Evolutionary conservation across 768 basidiomycete genomes (phyloP).

Genomic region (Xanthoconium purpureum): DNA sequence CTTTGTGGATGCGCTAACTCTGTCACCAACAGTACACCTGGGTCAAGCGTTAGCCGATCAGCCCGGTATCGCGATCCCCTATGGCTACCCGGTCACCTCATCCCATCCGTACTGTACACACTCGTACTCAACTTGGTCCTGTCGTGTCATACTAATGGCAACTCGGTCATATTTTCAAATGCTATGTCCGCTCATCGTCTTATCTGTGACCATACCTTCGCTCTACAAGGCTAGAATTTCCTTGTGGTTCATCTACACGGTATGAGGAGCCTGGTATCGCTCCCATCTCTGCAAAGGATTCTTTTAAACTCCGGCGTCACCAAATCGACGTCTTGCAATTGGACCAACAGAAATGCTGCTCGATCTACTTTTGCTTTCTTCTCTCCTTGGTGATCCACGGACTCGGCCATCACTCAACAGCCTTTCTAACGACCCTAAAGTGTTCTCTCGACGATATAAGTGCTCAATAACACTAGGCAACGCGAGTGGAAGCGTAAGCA

Average conservation of each 20-base stretch:
- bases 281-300: too few relatives aligned
- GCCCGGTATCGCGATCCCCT: too few relatives aligned
- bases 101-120: background rate
- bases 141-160: background rate
- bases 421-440: too few relatives aligned
- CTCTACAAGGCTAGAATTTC: too few relatives aligned
- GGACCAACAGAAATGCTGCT: slow-evolving; percentile 42
- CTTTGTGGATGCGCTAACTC: slow-evolving; percentile 2
- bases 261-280: too few relatives aligned
- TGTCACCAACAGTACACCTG: slow-evolving; percentile 66
- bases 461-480: slow-evolving; percentile 12
- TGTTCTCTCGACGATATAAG: background rate
- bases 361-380: background rate
- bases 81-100: background rate
- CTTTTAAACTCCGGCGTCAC: too few relatives aligned
- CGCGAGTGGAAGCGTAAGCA: slow-evolving; percentile 45
- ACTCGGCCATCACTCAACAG: too few relatives aligned
- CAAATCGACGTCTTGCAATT: slow-evolving; percentile 30
- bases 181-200: too few relatives aligned
- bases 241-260: too few relatives aligned
- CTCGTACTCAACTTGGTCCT: background rate
- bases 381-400: background rate
- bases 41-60: slow-evolving; percentile 68
- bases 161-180: too few relatives aligned
- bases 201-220: too few relatives aligned